Conservation (phyloP, 345 rosid species). For the Tarenaya hassleriana region DNA sequence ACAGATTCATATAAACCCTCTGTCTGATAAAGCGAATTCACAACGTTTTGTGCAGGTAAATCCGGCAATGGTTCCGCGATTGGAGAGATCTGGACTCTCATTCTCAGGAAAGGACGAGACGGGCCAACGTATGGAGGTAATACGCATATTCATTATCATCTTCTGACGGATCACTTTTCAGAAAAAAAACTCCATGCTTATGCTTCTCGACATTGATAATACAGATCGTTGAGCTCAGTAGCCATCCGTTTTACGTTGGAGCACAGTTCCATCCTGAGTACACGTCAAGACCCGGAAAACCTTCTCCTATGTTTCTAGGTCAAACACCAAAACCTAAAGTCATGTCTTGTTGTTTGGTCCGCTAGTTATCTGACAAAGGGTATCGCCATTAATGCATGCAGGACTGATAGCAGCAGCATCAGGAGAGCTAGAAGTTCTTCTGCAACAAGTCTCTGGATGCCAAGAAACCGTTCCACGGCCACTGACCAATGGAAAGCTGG, state of each 20-base stretch:
- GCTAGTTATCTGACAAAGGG: not conserved
- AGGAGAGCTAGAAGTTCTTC: slow-evolving; percentile 47
- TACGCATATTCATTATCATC: not conserved
- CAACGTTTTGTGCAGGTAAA: slow-evolving; percentile 53
- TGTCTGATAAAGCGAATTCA: slow-evolving; percentile 3
- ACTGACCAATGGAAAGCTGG: slow-evolving; percentile 31
- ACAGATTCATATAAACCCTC: not conserved
- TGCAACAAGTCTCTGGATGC: slow-evolving; percentile 31
- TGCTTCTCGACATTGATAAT: slow-evolving; percentile 15
- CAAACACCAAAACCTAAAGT: slow-evolving; percentile 3
- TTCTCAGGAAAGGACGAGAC: slow-evolving; percentile 93
- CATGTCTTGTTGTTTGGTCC: not conserved
- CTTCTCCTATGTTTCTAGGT: slow-evolving; percentile 90
- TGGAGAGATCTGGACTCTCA: slow-evolving; percentile 72
- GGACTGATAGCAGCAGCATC: slow-evolving; percentile 85
- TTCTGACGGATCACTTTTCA: not conserved
- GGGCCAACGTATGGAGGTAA: slow-evolving; percentile 83
- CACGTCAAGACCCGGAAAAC: slow-evolving; percentile 90
- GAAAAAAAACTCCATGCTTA: not conserved
- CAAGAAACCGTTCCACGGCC: slow-evolving; percentile 36
- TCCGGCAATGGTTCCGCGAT: slow-evolving; percentile 64
- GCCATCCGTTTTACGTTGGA: slow-evolving; percentile 71
- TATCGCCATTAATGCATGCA: slow-evolving; percentile 25
- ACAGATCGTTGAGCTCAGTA: slow-evolving; percentile 63
- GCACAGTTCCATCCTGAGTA: slow-evolving; percentile 96